Percentiles rank a stretch among this genome's conserved stretches.
Conservation (phyloP, 352 stramenopile genomes). For the Peronospora belbahrii region DNA sequence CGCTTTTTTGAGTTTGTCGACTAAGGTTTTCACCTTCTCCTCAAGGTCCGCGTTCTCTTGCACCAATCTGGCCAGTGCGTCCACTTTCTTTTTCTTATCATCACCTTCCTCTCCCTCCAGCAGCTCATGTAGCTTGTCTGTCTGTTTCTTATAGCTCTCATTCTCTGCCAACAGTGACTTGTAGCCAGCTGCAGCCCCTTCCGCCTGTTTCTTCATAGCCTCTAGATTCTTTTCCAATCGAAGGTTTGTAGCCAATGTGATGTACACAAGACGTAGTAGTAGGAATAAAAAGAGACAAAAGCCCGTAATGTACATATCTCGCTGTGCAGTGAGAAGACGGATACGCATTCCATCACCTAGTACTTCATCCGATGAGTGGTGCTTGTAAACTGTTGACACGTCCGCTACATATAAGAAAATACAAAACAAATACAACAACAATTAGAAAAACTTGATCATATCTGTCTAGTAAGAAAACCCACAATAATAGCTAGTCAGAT, state of each 20-base stretch:
- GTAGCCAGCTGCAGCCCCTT: slow-evolving; percentile 55
- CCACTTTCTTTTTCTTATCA: slow-evolving; percentile 36
- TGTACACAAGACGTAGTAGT: slow-evolving; percentile 73
- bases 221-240: slow-evolving; percentile 57
- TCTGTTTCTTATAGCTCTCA: slow-evolving; percentile 53
- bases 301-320: slow-evolving; percentile 84
- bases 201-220: slow-evolving; percentile 75
- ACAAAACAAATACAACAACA: not conserved
- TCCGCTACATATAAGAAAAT: slow-evolving; percentile 43
- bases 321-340: slow-evolving; percentile 62
- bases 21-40: slow-evolving; percentile 28
- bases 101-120: slow-evolving; percentile 29
- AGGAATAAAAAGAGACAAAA: slow-evolving; percentile 82
- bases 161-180: slow-evolving; percentile 64
- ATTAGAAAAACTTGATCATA: slow-evolving; percentile 7
- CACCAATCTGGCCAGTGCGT: slow-evolving; percentile 45
- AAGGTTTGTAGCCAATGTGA: slow-evolving; percentile 56
- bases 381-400: slow-evolving; percentile 61
- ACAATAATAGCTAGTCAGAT: not conserved
- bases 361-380: slow-evolving; percentile 45
- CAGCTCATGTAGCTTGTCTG: slow-evolving; percentile 57
- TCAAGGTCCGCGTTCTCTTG: slow-evolving; percentile 54
- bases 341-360: slow-evolving; percentile 75
- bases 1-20: slow-evolving; percentile 37
- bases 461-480: no score